Conservation (phyloP, 139 green algal genomes). For the Pseudopediastrum boryanum region DNA sequence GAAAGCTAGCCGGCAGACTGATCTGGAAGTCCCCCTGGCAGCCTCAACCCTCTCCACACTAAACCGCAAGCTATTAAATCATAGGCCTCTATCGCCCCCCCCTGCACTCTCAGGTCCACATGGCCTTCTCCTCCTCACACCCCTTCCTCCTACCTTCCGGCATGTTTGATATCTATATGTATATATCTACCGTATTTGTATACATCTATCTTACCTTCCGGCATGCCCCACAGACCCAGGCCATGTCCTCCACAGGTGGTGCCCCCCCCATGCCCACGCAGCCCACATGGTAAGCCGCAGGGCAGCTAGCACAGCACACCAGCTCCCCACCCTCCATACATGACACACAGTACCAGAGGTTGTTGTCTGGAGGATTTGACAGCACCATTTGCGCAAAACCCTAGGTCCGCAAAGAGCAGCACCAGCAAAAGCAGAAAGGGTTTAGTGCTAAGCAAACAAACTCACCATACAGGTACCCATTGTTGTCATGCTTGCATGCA, state of each 20-base stretch:
- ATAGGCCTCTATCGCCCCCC: no score
- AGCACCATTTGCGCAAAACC: conserved; percentile 33
- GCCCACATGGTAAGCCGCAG: conserved; percentile 85
- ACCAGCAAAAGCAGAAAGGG: not conserved
- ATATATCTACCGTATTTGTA: not conserved
- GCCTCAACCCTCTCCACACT: no score
- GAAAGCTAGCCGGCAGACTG: no score
- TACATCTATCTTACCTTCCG: not conserved
- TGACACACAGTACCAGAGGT: conserved; percentile 30
- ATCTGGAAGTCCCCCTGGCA: no score
- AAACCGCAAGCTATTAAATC: no score
- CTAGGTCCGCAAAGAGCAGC: no score
- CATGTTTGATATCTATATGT: not conserved
- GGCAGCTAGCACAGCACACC: conserved; percentile 92
- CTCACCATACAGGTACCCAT: not conserved
- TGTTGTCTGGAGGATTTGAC: conserved; percentile 10
- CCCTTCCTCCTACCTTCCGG: no score
- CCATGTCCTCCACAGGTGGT: not conserved
- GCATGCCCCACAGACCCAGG: conserved; percentile 31
- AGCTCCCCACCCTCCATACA: conserved; percentile 50
- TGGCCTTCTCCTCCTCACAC: no score
- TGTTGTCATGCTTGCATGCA: not conserved
- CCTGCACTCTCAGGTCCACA: no score
- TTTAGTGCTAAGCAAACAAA: not conserved
- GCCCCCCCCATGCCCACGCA: conserved; percentile 69